These are phyloP conservation scores for Aspergillus panamensis DNA, from an alignment of 495 filamentous ascomycete species.

Conservation along the genomic window DNA sequence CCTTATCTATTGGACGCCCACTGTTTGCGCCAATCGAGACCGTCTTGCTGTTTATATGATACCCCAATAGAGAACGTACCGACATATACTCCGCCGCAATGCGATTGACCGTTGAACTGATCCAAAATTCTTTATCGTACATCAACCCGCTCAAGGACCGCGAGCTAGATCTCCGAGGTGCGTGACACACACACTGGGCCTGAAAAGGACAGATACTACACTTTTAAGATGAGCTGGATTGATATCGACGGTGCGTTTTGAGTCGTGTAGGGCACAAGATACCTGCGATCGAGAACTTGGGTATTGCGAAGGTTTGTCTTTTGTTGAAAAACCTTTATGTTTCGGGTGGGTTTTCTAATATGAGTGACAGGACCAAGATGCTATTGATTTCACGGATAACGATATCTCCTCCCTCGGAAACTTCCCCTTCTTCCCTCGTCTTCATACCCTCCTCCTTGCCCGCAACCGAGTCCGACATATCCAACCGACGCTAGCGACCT, in stretches of 20 bases:
- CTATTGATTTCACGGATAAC: constrained; percentile 98
- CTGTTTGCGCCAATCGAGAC: neutral
- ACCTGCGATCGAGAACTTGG: constrained; percentile 95
- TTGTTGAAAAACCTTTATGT: neutral
- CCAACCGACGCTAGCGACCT: constrained; percentile 66
- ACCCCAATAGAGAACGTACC: constrained; percentile 15
- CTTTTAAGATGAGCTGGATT: constrained; percentile 73
- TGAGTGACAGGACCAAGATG: constrained; percentile 66
- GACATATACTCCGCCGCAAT: constrained; percentile 48
- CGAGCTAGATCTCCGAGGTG: constrained; percentile 99
- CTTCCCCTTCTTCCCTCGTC: constrained; percentile 88
- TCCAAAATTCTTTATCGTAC: constrained; percentile 88
- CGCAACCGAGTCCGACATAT: constrained; percentile 83
- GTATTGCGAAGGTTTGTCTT: constrained; percentile 78
- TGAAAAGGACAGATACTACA: constrained; percentile 99
- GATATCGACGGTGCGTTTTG: constrained; percentile 61
- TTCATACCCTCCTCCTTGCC: constrained; percentile 81
- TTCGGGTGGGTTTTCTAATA: constrained; percentile 7
- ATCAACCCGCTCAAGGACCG: constrained; percentile 97
- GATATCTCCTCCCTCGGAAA: constrained; percentile 85
- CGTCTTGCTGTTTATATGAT: constrained; percentile 13
- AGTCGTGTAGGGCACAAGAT: constrained; percentile 89
- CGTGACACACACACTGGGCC: constrained; percentile 52
- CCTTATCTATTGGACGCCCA: neutral
- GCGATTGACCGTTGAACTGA: constrained; percentile 93